These are phyloP conservation scores for Aspergillus terreus DNA, from an alignment of 2,329 filamentous ascomycete species.

Conservation along the genomic window DNA sequence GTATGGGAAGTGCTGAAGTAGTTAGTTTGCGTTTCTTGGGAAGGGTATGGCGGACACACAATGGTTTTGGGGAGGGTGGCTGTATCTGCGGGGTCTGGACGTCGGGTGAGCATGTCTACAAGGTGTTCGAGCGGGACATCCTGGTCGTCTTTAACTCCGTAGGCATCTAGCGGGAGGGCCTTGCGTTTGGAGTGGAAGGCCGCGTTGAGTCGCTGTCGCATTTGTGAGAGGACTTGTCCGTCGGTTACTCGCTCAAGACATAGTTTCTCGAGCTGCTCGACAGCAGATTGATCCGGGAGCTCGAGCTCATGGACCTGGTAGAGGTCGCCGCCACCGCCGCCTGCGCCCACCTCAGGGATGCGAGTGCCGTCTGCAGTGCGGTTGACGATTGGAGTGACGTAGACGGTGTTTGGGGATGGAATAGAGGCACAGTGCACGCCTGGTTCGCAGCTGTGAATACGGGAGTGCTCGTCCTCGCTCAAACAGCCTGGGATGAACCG, in stretches of 20 bases:
- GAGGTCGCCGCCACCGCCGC: slow-evolving; percentile 74
- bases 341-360: slow-evolving; percentile 70
- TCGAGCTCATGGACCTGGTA: slow-evolving; percentile 66
- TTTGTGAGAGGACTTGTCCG: slow-evolving; percentile 21
- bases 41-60: slow-evolving; percentile 20
- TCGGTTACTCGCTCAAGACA: slow-evolving; percentile 42
- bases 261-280: slow-evolving; percentile 53
- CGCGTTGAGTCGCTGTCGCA: slow-evolving; percentile 26
- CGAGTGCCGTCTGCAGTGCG: slow-evolving; percentile 55
- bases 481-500: slow-evolving; percentile 66
- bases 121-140: slow-evolving; percentile 37
- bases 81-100: slow-evolving; percentile 15
- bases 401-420: slow-evolving; percentile 56
- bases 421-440: slow-evolving; percentile 48
- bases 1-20: slow-evolving; percentile 66
- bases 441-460: slow-evolving; percentile 83
- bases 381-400: slow-evolving; percentile 74
- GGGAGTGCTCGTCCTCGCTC: slow-evolving; percentile 58
- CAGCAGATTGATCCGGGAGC: slow-evolving; percentile 45
- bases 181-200: slow-evolving; percentile 33
- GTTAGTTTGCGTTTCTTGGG: neutral
- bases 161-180: slow-evolving; percentile 34
- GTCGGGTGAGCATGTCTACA: slow-evolving; percentile 22
- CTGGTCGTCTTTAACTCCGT: slow-evolving; percentile 34
- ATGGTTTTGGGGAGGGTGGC: slow-evolving; percentile 20